These are phyloP conservation scores for Podila epicladia DNA, from an alignment of 192 early-diverging fungal genomes.

Conservation along the genomic window DNA sequence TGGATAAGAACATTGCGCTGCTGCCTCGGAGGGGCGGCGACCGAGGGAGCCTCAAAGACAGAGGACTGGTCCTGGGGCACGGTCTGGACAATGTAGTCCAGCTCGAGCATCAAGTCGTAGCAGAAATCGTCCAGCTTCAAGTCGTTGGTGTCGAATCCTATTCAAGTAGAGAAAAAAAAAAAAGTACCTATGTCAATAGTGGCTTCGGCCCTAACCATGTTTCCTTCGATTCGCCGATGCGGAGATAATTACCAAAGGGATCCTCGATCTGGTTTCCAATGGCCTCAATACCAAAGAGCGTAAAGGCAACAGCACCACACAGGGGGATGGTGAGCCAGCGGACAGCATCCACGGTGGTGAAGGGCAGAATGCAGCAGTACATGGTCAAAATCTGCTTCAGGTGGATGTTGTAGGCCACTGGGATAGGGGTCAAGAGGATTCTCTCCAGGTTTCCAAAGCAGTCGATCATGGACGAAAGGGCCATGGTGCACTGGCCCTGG, in stretches of 20 bases:
- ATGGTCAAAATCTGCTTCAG: slow-evolving; percentile 80
- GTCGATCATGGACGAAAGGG: slow-evolving; percentile 65
- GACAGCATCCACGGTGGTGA: slow-evolving; percentile 70
- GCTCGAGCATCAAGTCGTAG: slow-evolving; percentile 61
- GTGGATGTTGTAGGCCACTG: slow-evolving; percentile 79
- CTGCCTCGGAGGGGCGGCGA: slow-evolving; percentile 8
- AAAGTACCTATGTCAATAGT: background rate
- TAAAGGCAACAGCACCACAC: slow-evolving; percentile 69
- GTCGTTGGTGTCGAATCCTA: slow-evolving; percentile 65
- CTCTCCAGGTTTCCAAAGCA: slow-evolving; percentile 72
- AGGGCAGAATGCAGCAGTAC: slow-evolving; percentile 74
- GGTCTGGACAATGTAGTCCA: slow-evolving; percentile 62
- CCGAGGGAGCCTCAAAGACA: slow-evolving; percentile 25
- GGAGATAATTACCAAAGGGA: slow-evolving; percentile 66
- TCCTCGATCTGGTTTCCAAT: slow-evolving; percentile 87
- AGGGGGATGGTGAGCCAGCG: slow-evolving; percentile 74
- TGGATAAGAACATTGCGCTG: slow-evolving; percentile 40
- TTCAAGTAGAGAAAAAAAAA: background rate
- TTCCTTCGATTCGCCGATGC: too few relatives aligned
- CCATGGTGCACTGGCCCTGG: slow-evolving; percentile 56
- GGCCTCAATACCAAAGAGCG: slow-evolving; percentile 78
- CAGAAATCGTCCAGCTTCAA: slow-evolving; percentile 63
- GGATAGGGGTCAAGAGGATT: slow-evolving; percentile 79
- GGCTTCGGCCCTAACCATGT: too few relatives aligned
- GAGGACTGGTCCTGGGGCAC: slow-evolving; percentile 52